These are phyloP conservation scores for Russula emetica DNA, from an alignment of 768 basidiomycete genomes.

Conservation along the genomic window DNA sequence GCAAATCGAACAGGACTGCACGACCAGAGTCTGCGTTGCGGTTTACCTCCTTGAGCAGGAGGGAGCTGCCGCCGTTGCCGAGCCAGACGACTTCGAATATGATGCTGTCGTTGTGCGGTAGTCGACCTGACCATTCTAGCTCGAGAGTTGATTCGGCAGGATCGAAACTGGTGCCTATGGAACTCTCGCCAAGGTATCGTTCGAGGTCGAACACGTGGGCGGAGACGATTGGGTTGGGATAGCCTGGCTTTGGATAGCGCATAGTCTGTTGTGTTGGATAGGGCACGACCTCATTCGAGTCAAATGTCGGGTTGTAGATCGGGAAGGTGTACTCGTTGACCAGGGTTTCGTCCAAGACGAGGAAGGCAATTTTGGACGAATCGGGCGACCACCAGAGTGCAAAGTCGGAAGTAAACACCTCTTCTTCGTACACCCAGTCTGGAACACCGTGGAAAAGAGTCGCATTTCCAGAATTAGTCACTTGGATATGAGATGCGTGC, in stretches of 20 bases:
- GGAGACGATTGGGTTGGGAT: constrained; percentile 80
- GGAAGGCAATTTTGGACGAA: constrained; percentile 71
- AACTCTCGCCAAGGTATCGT: constrained; percentile 38
- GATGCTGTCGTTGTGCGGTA: constrained; percentile 58
- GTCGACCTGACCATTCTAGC: constrained; percentile 62
- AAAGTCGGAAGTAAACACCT: constrained; percentile 67
- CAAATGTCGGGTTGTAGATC: constrained; percentile 81
- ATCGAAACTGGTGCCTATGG: constrained; percentile 27
- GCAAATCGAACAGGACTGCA: constrained; percentile 71
- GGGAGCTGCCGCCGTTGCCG: constrained; percentile 48
- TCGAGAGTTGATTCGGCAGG: constrained; percentile 47
- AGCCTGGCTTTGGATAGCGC: constrained; percentile 87
- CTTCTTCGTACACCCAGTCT: constrained; percentile 98
- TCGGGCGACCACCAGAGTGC: constrained; percentile 93
- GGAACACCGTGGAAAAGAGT: constrained; percentile 92
- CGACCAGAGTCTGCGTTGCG: constrained; percentile 76
- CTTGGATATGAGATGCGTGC: constrained; percentile 52
- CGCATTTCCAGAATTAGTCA: constrained; percentile 77
- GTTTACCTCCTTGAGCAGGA: constrained; percentile 85
- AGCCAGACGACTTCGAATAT: constrained; percentile 87
- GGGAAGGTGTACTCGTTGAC: constrained; percentile 88
- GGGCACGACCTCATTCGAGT: constrained; percentile 66
- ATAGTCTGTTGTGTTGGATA: constrained; percentile 65
- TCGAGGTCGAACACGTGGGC: constrained; percentile 79
- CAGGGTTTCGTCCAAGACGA: constrained; percentile 80